phyloP scores from a whole-genome alignment of 1,139 yeast genomes.

The Groenewaldozyma sp. region DNA sequence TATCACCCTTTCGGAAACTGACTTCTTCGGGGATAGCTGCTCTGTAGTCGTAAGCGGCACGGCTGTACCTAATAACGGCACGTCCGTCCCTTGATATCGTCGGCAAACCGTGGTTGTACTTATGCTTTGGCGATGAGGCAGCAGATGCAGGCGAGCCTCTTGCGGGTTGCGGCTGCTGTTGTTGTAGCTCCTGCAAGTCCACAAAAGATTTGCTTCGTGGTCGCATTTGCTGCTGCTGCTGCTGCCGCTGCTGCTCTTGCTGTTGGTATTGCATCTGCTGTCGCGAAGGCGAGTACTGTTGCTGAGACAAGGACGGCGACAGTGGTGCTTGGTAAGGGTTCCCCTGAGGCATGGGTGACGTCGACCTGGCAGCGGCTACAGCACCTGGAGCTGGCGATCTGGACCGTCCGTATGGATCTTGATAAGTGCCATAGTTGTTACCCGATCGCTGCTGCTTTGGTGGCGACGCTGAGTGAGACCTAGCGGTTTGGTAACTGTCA shows the following conservation, averaged over 20 bases:
- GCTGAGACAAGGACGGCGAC: conserved; percentile 7
- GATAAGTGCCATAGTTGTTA: conserved; percentile 2
- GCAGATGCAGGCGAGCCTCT: conserved; percentile 19
- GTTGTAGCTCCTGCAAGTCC: conserved; percentile 13
- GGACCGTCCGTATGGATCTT: conserved; percentile 11
- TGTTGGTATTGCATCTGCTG: too few species aligned
- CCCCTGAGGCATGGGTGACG: conserved; percentile 11
- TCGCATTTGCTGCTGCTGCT: conserved; percentile 13
- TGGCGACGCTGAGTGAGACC: conserved; percentile 21
- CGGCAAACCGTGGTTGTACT: conserved; percentile 26
- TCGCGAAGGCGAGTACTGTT: too few species aligned
- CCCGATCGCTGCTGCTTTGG: conserved; percentile 8
- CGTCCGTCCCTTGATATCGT: conserved; percentile 37
- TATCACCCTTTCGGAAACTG: conserved; percentile 62
- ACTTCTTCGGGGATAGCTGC: conserved; percentile 79
- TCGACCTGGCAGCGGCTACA: conserved; percentile 7
- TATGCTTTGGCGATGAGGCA: conserved; percentile 6
- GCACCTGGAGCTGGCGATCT: conserved; percentile 4
- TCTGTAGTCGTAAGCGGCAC: conserved; percentile 61
- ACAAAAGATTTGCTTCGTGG: conserved; percentile 20
- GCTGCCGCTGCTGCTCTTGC: conserved; percentile 12
- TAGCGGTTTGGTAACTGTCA: conserved; percentile 12
- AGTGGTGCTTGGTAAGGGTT: conserved; percentile 5
- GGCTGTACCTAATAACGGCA: conserved; percentile 49
- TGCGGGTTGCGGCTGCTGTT: conserved; percentile 21